phyloP scores from a whole-genome alignment of 1,284 basidiomycete genomes.

The Anthracocystis walkeri region DNA sequence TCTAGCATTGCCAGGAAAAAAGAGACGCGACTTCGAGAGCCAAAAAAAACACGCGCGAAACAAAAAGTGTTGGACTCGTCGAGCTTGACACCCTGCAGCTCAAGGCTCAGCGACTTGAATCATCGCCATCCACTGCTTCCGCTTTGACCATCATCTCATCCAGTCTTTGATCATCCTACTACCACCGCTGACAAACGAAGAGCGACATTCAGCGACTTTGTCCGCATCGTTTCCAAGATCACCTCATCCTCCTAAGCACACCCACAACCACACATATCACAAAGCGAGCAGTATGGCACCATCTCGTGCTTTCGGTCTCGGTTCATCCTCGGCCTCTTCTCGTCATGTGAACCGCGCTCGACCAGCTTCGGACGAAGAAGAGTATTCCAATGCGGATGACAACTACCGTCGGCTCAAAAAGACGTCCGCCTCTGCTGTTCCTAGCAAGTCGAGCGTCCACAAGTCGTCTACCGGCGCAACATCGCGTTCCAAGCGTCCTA shows the following conservation, averaged over 20 bases:
- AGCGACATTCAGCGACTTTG: background rate
- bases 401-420: slow-evolving; percentile 32
- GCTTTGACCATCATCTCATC: background rate
- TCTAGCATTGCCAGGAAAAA: background rate
- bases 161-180: too few relatives aligned
- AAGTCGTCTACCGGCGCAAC: slow-evolving; percentile 6
- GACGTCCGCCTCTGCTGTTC: slow-evolving; percentile 12
- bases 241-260: background rate
- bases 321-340: slow-evolving; percentile 41
- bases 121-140: background rate
- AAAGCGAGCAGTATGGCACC: slow-evolving; percentile 22
- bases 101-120: too few relatives aligned
- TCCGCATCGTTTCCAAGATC: background rate
- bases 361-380: slow-evolving; percentile 28
- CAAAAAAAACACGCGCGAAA: background rate
- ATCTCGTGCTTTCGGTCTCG: slow-evolving; percentile 33
- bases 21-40: background rate
- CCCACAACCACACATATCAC: background rate
- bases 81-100: background rate
- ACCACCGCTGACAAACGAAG: background rate
- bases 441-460: slow-evolving; percentile 9
- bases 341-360: slow-evolving; percentile 27
- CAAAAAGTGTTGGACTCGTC: background rate
- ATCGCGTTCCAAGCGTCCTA: slow-evolving; percentile 20
- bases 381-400: slow-evolving; percentile 23